Evolutionary conservation across 2,329 filamentous ascomycete species (phyloP), one percentile per base, ranked within the genome.

Genomic region (Sporothrix brasiliensis): DNA sequence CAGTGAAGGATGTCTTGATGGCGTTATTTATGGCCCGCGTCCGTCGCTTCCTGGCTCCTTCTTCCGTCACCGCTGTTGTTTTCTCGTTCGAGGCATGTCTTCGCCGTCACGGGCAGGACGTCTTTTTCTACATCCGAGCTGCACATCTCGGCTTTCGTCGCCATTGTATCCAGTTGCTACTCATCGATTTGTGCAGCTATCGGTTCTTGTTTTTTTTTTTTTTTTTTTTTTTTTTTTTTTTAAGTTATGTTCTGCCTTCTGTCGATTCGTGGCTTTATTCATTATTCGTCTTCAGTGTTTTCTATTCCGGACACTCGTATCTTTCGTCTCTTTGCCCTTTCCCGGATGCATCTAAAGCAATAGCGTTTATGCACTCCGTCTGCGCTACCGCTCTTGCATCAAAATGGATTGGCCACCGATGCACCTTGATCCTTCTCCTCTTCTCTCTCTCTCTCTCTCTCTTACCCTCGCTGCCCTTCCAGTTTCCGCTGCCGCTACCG

Each of bases 351-450:
- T 65, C 61, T 50, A 65, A 49, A 24, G 24, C 61, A 65, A 41
- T 65, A 65, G 61, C 13, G 61, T 65, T 65, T 65, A 65, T 50
- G 61, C 61, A 44, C 50, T 60, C 39, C 39, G 56, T 24, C 39
- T n/a, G 39, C 39, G 39, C 58, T 47, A 27, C 44, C 39, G 41
- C 56, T 24, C 10, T 16, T 24, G n/a, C 44, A 21, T 61, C 34
- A 10, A 61, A 24, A 49, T 50, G 50, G 34, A 69, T 60, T 54
- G 50, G 39, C 61, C 61, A 50, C 47, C 27, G 14, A 34, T 50
- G 61, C 61, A 21, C 10, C 63, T 21, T 14, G 27, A 66, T 50
- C 49, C 63, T 52, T 52, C 11, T n/a, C 10, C n/a, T 21, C 30
- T 24, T 34, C n/a, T 50, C 16, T 39, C 34, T 39, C 7, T 47